Conservation (phyloP, 106 monocot genomes). For the Platanthera guangdongensis region DNA sequence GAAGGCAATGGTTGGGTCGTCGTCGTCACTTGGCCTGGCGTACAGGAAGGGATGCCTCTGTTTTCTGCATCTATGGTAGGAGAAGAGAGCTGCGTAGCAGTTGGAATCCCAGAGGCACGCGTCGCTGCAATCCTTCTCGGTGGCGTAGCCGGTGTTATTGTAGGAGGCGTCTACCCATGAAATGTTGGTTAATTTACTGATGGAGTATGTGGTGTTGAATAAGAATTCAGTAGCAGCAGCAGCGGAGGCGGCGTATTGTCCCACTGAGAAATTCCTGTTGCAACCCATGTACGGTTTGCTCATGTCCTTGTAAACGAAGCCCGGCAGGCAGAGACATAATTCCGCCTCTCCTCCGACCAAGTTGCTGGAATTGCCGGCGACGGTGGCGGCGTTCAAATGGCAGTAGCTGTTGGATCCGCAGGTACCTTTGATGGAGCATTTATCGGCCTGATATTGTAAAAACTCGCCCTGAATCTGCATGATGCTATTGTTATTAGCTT, state of each 20-base stretch:
- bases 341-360: neutral
- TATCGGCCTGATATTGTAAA: neutral
- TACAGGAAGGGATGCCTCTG: neutral
- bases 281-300: neutral
- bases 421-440: neutral
- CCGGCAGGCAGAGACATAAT: neutral
- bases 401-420: neutral
- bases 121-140: neutral
- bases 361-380: neutral
- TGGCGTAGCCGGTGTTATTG: neutral
- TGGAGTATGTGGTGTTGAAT: neutral
- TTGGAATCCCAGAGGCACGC: neutral
- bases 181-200: neutral
- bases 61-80: neutral
- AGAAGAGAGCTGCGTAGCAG: neutral
- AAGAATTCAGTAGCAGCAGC: too few species aligned
- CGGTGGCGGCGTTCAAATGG: neutral
- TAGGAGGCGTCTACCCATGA: neutral
- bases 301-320: neutral
- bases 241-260: too few species aligned
- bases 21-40: too few species aligned
- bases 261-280: neutral
- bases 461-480: neutral
- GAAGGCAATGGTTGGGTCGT: neutral
- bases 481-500: neutral